A percentile compares a stretch with the other conserved stretches of the same genome.
phyloP scores from a whole-genome alignment of 148 eudicot species.

The Fagopyrum esculentum region DNA sequence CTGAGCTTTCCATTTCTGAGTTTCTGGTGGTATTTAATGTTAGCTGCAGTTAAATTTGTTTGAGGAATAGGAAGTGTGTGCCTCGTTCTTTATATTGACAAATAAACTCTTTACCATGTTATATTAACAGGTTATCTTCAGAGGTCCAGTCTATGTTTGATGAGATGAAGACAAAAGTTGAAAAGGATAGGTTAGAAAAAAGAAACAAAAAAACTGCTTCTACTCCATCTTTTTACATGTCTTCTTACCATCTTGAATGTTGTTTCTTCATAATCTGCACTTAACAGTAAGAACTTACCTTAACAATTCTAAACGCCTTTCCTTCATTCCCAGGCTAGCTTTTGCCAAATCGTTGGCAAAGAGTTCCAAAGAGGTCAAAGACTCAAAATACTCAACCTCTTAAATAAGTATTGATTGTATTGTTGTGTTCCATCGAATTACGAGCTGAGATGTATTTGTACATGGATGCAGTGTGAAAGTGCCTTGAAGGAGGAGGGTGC shows the following conservation, averaged over 20 bases:
- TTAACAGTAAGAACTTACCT: background rate
- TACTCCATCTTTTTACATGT: background rate
- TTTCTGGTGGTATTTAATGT: background rate
- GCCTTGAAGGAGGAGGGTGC: slow-evolving; percentile 61
- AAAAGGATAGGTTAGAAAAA: slow-evolving; percentile 69
- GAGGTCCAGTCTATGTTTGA: slow-evolving; percentile 70
- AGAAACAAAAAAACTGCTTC: background rate
- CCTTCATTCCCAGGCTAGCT: slow-evolving; percentile 43
- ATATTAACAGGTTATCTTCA: slow-evolving; percentile 49
- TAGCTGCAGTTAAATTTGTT: background rate
- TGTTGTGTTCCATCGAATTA: background rate
- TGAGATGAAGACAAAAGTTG: slow-evolving; percentile 69
- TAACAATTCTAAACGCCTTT: background rate
- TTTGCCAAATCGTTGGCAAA: slow-evolving; percentile 71
- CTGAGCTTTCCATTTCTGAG: background rate
- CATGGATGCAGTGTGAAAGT: slow-evolving; percentile 67
- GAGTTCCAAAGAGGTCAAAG: slow-evolving; percentile 82
- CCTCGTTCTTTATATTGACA: background rate
- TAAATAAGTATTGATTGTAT: background rate
- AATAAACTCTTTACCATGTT: slow-evolving; percentile 1
- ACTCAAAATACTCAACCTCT: background rate
- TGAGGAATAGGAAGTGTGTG: background rate
- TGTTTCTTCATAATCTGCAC: background rate
- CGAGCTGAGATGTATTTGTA: background rate
- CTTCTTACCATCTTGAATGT: background rate